Evolutionary conservation across 768 basidiomycete species (phyloP), one percentile per base, ranked within the genome.

Genomic region (Agaricus bisporus): DNA sequence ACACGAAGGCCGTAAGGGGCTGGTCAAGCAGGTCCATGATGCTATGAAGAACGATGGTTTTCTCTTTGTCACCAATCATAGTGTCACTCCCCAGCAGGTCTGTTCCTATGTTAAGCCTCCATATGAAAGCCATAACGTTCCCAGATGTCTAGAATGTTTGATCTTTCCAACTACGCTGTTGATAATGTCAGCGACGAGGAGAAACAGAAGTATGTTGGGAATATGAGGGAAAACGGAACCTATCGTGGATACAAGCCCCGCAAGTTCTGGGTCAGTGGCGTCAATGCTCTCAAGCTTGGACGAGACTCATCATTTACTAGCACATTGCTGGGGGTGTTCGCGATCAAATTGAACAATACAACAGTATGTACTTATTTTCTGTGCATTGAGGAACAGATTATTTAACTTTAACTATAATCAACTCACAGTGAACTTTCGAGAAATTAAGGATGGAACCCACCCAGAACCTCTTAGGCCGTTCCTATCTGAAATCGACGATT

Each of bases 241-340:
- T 80, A 73, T 57, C 73, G 77, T 57, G 80, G 80, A 1, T 82
- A 82, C 58, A 82, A 82, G 59, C 67, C 66, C 5, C 68, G 75
- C 5, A 69, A 73, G 43, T 77, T 77, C 54, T 81, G 74, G 76
- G 78, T 79, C 51, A 18, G 62, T 39, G 25, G 28, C 7, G 5
- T 32, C 32, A 11, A 32, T 0, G 18, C 12, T 17, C 15, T 38
- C 28, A 7, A 25, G 0, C 36, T 0, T 11, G 14, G 12, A 18
- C 20, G 38, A 39, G 35, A 18, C 49, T 35, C 15, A 8, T 48
- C 11, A 8, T 48, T 2, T 46, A 12, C 5, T 39, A 77, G 75
- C 67, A 71, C 50, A 70, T 77, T 49, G 68, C 68, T 26, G 65
- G 66, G 36, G 70, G 73, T 3, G 70, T 77, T 15, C 66, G 60